phyloP scores from a whole-genome alignment of 1,139 yeast species.

The Hyphopichia khmerensis region DNA sequence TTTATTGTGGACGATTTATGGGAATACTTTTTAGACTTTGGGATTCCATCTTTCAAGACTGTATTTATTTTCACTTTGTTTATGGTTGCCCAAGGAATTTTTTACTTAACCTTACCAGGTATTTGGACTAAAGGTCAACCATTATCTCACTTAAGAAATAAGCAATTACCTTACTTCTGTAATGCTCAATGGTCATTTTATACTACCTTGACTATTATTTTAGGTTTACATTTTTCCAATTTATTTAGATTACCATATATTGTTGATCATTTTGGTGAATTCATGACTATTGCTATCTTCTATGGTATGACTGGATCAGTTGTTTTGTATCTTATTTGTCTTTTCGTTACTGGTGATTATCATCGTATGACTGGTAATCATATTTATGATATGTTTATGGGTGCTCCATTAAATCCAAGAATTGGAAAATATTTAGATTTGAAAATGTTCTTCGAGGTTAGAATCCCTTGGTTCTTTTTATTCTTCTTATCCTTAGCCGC shows the following conservation, averaged over 20 bases:
- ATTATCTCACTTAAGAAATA: constrained; percentile 71
- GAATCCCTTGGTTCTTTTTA: constrained; percentile 94
- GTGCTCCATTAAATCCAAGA: constrained; percentile 95
- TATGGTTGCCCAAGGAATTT: constrained; percentile 65
- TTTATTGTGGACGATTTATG: constrained; percentile 46
- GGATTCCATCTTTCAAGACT: constrained; percentile 65
- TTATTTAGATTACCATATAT: constrained; percentile 70
- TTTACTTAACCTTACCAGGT: constrained; percentile 91
- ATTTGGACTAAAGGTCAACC: constrained; percentile 95
- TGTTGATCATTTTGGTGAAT: constrained; percentile 81
- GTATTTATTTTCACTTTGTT: constrained; percentile 73
- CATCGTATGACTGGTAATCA: constrained; percentile 91
- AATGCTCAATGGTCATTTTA: constrained; percentile 88
- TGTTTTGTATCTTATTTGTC: constrained; percentile 60
- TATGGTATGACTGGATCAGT: constrained; percentile 71
- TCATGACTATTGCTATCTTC: constrained; percentile 87
- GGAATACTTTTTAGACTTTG: constrained; percentile 51
- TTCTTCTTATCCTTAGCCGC: constrained; percentile 77
- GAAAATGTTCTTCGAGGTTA: constrained; percentile 96
- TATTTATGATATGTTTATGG: constrained; percentile 91
- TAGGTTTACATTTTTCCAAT: constrained; percentile 69
- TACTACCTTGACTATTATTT: constrained; percentile 55
- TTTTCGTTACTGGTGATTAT: constrained; percentile 67
- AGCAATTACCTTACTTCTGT: constrained; percentile 87
- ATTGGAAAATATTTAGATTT: constrained; percentile 82